These are phyloP conservation scores for Baorangia bicolor DNA, from an alignment of 768 basidiomycete species.

Conservation along the genomic window DNA sequence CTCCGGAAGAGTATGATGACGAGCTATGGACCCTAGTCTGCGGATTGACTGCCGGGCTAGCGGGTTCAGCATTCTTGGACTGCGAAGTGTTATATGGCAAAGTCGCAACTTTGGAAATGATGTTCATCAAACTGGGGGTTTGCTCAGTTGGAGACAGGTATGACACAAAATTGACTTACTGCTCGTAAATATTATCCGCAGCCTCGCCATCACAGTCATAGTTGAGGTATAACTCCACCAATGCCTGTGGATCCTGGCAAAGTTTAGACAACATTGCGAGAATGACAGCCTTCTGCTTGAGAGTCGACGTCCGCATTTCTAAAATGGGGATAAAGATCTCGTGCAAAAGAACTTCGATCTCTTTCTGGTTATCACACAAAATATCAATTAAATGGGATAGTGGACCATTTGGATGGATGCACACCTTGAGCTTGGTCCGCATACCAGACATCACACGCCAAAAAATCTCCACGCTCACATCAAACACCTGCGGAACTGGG, in stretches of 20 bases:
- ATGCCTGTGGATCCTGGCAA: conserved; percentile 94
- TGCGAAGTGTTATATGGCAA: conserved; percentile 46
- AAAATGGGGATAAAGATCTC: conserved; percentile 98
- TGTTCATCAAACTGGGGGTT: conserved; percentile 76
- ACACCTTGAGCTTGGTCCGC: conserved; percentile 93
- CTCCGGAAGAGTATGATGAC: conserved; percentile 58
- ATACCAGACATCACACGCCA: conserved; percentile 94
- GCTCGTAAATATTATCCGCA: conserved; percentile 95
- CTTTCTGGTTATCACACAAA: conserved; percentile 63
- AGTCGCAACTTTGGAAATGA: conserved; percentile 89
- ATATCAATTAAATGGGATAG: conserved; percentile 7
- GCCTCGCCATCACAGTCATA: conserved; percentile 98
- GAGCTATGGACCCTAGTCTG: conserved; percentile 35
- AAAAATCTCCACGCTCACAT: conserved; percentile 97
- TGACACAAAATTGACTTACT: conserved; percentile 44
- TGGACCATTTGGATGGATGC: background rate
- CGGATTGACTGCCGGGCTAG: conserved; percentile 60
- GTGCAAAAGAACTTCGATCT: conserved; percentile 96
- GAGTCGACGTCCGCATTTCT: conserved; percentile 95
- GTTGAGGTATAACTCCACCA: conserved; percentile 98
- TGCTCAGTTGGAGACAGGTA: conserved; percentile 4
- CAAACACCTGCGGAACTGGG: conserved; percentile 94
- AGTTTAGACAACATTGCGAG: conserved; percentile 84
- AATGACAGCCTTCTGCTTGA: conserved; percentile 93
- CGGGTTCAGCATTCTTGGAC: conserved; percentile 53